These are phyloP conservation scores for Melampsora medusae DNA, from an alignment of 1,284 basidiomycete species.

Conservation along the genomic window DNA sequence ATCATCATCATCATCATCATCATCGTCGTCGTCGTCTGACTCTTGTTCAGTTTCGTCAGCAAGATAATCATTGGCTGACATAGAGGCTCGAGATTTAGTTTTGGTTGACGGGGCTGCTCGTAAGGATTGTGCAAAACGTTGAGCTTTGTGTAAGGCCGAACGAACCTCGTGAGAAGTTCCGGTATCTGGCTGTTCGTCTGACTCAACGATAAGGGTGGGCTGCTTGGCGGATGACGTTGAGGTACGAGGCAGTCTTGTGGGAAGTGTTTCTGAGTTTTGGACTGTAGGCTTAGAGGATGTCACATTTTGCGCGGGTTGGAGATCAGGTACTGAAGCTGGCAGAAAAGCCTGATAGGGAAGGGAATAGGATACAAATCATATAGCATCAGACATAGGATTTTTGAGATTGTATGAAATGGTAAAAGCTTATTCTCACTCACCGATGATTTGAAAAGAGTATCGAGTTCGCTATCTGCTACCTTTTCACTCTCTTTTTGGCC, in stretches of 20 bases:
- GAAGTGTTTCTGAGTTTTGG: too few relatives aligned
- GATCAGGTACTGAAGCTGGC: not conserved
- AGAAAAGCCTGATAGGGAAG: not conserved
- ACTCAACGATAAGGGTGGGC: too few relatives aligned
- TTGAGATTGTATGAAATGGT: not conserved
- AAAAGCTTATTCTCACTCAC: not conserved
- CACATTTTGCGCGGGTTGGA: too few relatives aligned
- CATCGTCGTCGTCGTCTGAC: not conserved
- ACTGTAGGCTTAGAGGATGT: too few relatives aligned
- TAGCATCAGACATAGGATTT: not conserved
- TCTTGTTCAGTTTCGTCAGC: not conserved
- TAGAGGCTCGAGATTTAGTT: not conserved
- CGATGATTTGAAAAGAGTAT: conserved; percentile 7
- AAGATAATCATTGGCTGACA: not conserved
- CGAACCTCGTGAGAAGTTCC: not conserved
- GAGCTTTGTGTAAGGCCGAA: not conserved
- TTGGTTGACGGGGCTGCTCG: not conserved
- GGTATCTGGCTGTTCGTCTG: too few relatives aligned
- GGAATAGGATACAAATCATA: not conserved
- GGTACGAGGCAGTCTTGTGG: too few relatives aligned
- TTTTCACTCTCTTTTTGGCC: too few relatives aligned
- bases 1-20: too few relatives aligned
- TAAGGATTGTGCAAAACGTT: not conserved
- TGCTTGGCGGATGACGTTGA: too few relatives aligned
- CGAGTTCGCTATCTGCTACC: conserved; percentile 1